phyloP scores from a whole-genome alignment of 2,329 filamentous ascomycete genomes.

The Stagonosporopsis vannaccii region DNA sequence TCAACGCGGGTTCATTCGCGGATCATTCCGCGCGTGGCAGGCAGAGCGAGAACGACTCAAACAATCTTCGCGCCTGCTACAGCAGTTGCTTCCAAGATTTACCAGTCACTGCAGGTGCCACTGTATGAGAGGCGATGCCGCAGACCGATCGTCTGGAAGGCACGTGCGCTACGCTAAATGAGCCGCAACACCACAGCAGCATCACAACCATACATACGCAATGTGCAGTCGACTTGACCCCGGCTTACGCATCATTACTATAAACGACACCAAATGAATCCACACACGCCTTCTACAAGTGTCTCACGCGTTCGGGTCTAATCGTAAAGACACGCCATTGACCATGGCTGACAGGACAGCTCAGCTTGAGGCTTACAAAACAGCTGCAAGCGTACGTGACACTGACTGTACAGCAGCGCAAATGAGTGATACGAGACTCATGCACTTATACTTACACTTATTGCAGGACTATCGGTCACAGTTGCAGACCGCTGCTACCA shows the following conservation, averaged over 20 bases:
- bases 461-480: conserved; percentile 46
- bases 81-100: not conserved
- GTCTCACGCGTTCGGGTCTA: not conserved
- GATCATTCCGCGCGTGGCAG: not conserved
- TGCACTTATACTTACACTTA: conserved; percentile 27
- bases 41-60: not conserved
- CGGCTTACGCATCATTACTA: conserved; percentile 13
- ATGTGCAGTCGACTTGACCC: conserved; percentile 6
- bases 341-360: conserved; percentile 38
- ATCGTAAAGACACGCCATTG: conserved; percentile 1
- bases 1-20: not conserved
- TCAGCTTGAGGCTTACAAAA: conserved; percentile 41
- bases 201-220: conserved; percentile 17
- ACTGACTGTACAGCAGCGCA: conserved; percentile 21
- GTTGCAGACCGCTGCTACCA: conserved; percentile 59
- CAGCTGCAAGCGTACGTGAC: conserved; percentile 45
- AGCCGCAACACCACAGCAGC: conserved; percentile 32
- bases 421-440: not conserved
- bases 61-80: not conserved
- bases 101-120: not conserved
- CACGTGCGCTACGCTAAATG: conserved; percentile 30
- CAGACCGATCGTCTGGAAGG: conserved; percentile 9
- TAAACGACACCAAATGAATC: conserved; percentile 10
- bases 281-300: not conserved
- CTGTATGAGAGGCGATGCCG: conserved; percentile 1